Evolutionary conservation across 805 yeast species (phyloP), one percentile per base, ranked within the genome.

Genomic region (Yarrowia sp.): DNA sequence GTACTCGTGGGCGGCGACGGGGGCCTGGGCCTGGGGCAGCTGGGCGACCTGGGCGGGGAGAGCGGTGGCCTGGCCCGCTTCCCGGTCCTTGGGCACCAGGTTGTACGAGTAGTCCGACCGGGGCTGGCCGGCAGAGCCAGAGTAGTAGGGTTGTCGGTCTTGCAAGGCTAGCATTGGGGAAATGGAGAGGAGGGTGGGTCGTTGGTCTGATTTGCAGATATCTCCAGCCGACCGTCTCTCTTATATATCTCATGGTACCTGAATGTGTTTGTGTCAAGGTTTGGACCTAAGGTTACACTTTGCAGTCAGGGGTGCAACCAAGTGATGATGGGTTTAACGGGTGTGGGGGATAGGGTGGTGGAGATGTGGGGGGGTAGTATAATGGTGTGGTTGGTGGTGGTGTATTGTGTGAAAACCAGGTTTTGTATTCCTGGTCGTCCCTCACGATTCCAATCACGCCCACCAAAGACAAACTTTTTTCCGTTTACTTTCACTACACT

Each of bases 121-220:
- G 38, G 64, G 64, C 64, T 58, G 64, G 24, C 30, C 47, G 17
- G 63, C 63, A 3, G 47, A 6, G n/a, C 39, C 10, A 36, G 64
- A 46, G 64, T 58, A 58, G 50, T 58, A 58, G 49, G 64, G 64
- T 20, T 58, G 64, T 58, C 64, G 64, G 12, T 58, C 64, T 58
- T 58, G 64, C 50, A 58, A 40, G 8, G 64, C 64, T 20, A 58
- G 64, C 64, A 58, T 58, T n/a, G 61, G 34, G 34, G 40, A n/a
- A 14, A 10, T 36, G 20, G 55, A 9, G 30, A 7, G n/a, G 10
- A 17, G 20, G 0, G 53, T n/a, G 17, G 36, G 20, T 6, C 3
- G 17, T n/a, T n/a, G 39, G 14, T 9, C 19, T 15, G 34, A 7
- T n/a, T 9, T 0, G 30, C 30, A 24, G 6, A 24, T 7, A 24